Evolutionary conservation across 768 basidiomycete species (phyloP).

Genomic region (Daedalea quercina): DNA sequence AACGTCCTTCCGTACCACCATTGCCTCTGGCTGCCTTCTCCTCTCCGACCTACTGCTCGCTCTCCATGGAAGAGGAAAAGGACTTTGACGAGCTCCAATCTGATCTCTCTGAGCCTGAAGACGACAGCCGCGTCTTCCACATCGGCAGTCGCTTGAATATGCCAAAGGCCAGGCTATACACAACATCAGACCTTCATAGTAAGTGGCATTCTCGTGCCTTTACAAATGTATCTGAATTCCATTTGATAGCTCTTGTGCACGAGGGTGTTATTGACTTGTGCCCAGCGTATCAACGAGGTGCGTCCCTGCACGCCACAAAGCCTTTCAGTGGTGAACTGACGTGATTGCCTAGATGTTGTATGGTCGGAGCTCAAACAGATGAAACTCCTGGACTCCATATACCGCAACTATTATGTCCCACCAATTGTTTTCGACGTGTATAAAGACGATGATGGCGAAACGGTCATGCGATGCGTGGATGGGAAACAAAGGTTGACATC

Average conservation of each 20-base stretch:
- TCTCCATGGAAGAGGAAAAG: slow-evolving; percentile 8
- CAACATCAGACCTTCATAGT: slow-evolving; percentile 19
- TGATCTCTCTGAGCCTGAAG: slow-evolving; percentile 9
- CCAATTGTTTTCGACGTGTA: slow-evolving; percentile 41
- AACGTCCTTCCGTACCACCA: no score
- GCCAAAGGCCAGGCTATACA: slow-evolving; percentile 15
- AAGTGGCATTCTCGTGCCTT: neutral
- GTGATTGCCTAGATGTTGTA: slow-evolving; percentile 50
- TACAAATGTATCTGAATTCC: neutral
- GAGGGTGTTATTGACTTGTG: slow-evolving; percentile 64
- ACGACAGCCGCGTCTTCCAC: slow-evolving; percentile 12
- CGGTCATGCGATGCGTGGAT: slow-evolving; percentile 40
- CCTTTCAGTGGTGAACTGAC: neutral
- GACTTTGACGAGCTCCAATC: slow-evolving; percentile 16
- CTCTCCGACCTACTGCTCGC: neutral
- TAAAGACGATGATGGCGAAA: slow-evolving; percentile 34
- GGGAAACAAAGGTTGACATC: slow-evolving; percentile 48
- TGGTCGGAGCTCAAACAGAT: slow-evolving; percentile 68
- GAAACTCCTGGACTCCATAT: slow-evolving; percentile 44
- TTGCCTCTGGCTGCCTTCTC: no score
- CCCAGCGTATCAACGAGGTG: slow-evolving; percentile 70
- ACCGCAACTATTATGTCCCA: slow-evolving; percentile 47
- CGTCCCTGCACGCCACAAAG: slow-evolving; percentile 10
- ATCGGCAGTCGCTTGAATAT: slow-evolving; percentile 15
- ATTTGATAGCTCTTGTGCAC: slow-evolving; percentile 49